Evolutionary conservation across 169 alveolate species (phyloP).

Genomic region (Amoebophrya sp.): DNA sequence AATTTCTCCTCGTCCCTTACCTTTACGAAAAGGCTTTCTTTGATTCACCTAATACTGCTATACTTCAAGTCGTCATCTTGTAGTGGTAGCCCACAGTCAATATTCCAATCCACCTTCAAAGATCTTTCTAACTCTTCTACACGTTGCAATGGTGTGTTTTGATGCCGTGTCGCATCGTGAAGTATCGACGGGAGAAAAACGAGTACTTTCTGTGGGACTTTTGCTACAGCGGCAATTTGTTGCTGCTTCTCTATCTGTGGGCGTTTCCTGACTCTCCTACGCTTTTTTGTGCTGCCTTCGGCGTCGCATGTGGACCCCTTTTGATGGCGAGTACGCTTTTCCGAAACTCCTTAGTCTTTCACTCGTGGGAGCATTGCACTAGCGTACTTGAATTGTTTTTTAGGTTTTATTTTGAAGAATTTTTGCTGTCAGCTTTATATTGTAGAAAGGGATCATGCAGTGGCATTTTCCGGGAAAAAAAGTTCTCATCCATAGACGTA

Average conservation of each 20-base stretch:
- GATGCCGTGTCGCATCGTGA: slow-evolving; percentile 34
- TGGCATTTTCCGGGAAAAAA: no score
- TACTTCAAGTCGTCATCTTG: no score
- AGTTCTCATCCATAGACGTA: not conserved
- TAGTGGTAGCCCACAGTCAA: no score
- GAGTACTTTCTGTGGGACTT: slow-evolving; percentile 58
- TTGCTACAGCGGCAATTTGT: slow-evolving; percentile 53
- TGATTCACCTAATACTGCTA: no score
- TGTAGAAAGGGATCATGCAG: no score
- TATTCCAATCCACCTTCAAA: no score
- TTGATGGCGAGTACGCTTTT: slow-evolving; percentile 51
- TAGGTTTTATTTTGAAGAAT: not conserved
- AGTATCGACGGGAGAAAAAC: slow-evolving; percentile 43
- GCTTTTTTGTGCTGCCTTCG: slow-evolving; percentile 41
- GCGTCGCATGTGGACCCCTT: slow-evolving; percentile 53
- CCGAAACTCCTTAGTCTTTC: slow-evolving; percentile 51
- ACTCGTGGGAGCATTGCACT: slow-evolving; percentile 34
- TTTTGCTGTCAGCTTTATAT: not conserved
- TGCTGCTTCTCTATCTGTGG: slow-evolving; percentile 40
- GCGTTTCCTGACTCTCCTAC: slow-evolving; percentile 42
- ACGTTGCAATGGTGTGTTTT: slow-evolving; percentile 13
- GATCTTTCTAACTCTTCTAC: no score
- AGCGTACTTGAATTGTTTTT: not conserved
- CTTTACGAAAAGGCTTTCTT: no score
- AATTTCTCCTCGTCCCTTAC: not conserved